These are phyloP conservation scores for Cronartium quercuum DNA, from an alignment of 1,284 basidiomycete species.

Conservation along the genomic window DNA sequence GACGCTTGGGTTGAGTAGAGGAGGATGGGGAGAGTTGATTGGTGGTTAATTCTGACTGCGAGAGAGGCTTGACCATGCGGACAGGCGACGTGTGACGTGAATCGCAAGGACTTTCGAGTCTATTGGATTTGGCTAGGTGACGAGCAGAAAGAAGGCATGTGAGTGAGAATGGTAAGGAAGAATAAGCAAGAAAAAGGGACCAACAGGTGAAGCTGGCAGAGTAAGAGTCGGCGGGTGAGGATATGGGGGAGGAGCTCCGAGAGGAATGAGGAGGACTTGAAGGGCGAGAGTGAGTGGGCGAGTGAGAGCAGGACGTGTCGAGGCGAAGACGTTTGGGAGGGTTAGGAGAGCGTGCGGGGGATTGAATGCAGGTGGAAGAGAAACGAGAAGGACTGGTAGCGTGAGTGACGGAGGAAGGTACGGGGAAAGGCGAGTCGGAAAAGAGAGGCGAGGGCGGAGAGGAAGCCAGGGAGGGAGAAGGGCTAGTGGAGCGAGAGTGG, in stretches of 20 bases:
- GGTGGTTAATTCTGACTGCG: not conserved
- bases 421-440: not conserved
- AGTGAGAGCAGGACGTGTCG: not conserved
- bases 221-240: too few relatives aligned
- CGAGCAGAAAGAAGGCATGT: not conserved
- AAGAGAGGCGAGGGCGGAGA: not conserved
- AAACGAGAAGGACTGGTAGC: not conserved
- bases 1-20: not conserved
- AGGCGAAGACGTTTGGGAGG: not conserved
- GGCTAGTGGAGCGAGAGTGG: not conserved
- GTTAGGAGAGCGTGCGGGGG: not conserved
- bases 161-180: not conserved
- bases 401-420: not conserved
- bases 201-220: not conserved
- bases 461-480: not conserved
- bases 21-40: not conserved
- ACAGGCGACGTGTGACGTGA: not conserved
- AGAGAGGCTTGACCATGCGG: slow-evolving; percentile 15
- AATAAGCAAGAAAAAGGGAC: not conserved
- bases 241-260: not conserved
- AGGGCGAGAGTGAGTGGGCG: not conserved
- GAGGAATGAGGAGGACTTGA: not conserved
- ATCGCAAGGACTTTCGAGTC: too few relatives aligned
- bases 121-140: not conserved
- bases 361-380: not conserved